Base-by-base conservation (phyloP, 805 yeast species). In the Metschnikowia kofuensis region DNA sequence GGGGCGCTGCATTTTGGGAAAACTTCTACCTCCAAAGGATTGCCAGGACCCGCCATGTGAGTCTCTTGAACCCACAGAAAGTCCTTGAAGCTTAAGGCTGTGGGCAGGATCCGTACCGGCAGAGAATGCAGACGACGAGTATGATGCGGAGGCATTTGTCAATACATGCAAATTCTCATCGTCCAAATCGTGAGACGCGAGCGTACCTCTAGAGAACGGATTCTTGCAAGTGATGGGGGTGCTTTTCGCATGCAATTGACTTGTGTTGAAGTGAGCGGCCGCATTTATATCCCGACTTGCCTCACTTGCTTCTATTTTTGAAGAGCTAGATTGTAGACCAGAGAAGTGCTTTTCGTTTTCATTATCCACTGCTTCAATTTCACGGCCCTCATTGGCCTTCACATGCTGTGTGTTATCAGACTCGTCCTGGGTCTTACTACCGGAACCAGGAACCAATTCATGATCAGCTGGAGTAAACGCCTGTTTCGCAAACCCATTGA, bases 151-250 rank as follows among this genome's bases (percentile, higher is more conserved):
- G 3, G 58, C 59, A 16, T 46, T 56, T 32, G 48, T 54, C 44
- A 63, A 38, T 4, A 64, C 42, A 44, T 61, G 58, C 36, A 56
- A 50, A 51, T 70, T 69, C 43, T 70, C 75, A 44, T 71, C 63
- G 51, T 71, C 75, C 40, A 68, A 53, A 47, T 71, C 76, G 13
- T 42, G 52, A 1, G 53, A 40, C 14, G 42, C 21, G 15, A 35
- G 39, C 4, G 45, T 11, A 7, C 12, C 16, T 16, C 38, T 21
- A 11, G 40, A 27, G 2, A 12, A 13, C 7, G 14, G n/a, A 2
- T 14, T 14, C 15, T 34, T 12, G 36, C 36, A 34, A 12, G 12
- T 34, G 14, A 34, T 34, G 2, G 36, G 36, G 2, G 36, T 34
- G 36, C 36, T 34, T 34, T 7, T 34, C 14, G 15, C 36, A 12